Percentiles rank a stretch among this genome's conserved stretches.
These are phyloP conservation scores for Penicillium macrosclerotiorum DNA, from an alignment of 495 filamentous ascomycete species.

Conservation along the genomic window DNA sequence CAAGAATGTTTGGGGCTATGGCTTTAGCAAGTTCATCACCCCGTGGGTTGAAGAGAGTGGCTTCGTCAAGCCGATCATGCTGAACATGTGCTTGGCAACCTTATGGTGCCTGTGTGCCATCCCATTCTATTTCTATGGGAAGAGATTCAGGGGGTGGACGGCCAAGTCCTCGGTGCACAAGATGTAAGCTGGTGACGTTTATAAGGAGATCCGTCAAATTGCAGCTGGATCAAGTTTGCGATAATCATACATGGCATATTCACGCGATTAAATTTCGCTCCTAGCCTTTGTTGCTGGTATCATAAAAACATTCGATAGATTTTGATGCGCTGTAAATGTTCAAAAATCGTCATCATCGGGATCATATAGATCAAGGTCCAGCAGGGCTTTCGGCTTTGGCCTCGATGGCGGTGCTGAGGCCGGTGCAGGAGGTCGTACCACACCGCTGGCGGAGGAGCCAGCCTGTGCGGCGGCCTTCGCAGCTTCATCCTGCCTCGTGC, in stretches of 20 bases:
- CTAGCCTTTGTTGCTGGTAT: constrained; percentile 16
- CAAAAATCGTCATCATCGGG: constrained; percentile 46
- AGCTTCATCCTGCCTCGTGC: constrained; percentile 32
- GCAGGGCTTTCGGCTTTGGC: constrained; percentile 38
- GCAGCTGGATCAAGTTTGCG: not conserved
- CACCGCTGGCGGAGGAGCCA: constrained; percentile 26
- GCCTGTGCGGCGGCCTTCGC: constrained; percentile 37
- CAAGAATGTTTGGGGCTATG: constrained; percentile 59
- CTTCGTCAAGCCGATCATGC: constrained; percentile 48
- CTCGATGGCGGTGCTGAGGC: constrained; percentile 28
- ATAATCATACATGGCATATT: too few species aligned
- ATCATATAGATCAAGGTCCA: constrained; percentile 49
- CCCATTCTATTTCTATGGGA: constrained; percentile 56
- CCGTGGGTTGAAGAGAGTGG: constrained; percentile 34
- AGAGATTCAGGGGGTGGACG: constrained; percentile 55
- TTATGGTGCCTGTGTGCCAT: constrained; percentile 55
- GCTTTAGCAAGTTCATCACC: constrained; percentile 49
- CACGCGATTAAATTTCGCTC: too few species aligned
- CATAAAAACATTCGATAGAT: too few species aligned
- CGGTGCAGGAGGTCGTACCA: constrained; percentile 16
- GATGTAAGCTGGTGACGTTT: constrained; percentile 32
- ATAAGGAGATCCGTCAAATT: not conserved
- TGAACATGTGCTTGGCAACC: constrained; percentile 52
- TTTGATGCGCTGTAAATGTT: constrained; percentile 9
- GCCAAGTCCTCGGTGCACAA: constrained; percentile 53